Base-by-base conservation (phyloP, 164 flowering plant species). In the Liriodendron chinense region DNA sequence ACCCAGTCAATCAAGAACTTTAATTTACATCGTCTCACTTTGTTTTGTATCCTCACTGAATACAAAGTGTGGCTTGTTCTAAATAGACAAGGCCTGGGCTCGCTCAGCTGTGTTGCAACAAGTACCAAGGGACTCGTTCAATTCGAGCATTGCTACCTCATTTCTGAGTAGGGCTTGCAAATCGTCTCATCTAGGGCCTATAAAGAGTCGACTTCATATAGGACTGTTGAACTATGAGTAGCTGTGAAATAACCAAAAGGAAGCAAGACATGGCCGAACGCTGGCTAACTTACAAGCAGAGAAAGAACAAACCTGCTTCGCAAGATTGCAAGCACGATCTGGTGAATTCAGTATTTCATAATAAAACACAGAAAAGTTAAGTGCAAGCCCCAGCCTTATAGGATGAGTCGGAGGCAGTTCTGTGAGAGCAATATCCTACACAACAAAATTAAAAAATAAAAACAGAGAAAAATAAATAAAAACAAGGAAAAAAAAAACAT, bases 381-480 rank as follows among this genome's bases (percentile, higher is more conserved):
- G 77, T 28, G 77, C 77, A 74, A 74, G 77, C 28, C 77, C 77
- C 59, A 74, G 71, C 71, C 77, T 74, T 65, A 74, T 74, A 4
- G 77, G 77, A 56, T 74, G 77, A 34, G 77, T 74, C 0, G 77
- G 77, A 74, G 77, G 26, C 71, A 74, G 47, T 16, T 74, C 77
- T 12, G 77, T 71, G 22, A 74, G 72, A 66, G 77, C 77, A 50
- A 74, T 74, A 28, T 68, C 77, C 77, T 74, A 50, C 49, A 13
- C 9, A 66, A 66, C 18, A 66, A 26, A 34, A 34, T 34, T 18
- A 20, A 68, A 34, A 68, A 68, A 34, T 34, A 34, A 24, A 13
- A 65, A 22, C 25, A 67, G 47, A 21, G 25, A 67, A 67, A 67
- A 2, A 67, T 13, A 34, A 16, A 28, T 16, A 12, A 68, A 68